phyloP scores from a whole-genome alignment of 768 basidiomycete species.

The Nevesoporus exiguus region DNA sequence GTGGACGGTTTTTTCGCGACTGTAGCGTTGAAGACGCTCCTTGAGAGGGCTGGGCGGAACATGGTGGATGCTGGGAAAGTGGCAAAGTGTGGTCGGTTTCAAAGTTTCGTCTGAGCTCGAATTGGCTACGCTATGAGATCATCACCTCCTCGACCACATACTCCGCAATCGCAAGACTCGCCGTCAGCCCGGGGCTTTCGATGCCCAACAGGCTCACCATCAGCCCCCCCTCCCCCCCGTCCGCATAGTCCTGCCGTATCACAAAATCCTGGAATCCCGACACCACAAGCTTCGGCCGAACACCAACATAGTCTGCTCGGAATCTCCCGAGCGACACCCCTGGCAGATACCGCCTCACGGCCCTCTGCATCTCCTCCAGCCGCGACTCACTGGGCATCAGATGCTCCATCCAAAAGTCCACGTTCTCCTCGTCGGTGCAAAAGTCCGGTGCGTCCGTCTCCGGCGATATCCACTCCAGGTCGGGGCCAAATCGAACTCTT shows the following conservation, averaged over 20 bases:
- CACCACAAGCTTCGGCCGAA: constrained; percentile 82
- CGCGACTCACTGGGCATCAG: constrained; percentile 62
- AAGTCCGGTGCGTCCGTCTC: constrained; percentile 32
- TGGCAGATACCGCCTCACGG: constrained; percentile 75
- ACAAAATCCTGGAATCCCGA: constrained; percentile 88
- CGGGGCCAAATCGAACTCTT: constrained; percentile 88
- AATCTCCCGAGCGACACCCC: constrained; percentile 56
- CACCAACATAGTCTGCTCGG: constrained; percentile 78
- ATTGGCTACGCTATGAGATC: constrained; percentile 3
- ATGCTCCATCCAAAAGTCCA: constrained; percentile 74
- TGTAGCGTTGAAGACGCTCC: constrained; percentile 42
- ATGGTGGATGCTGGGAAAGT: constrained; percentile 46
- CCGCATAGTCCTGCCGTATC: constrained; percentile 60
- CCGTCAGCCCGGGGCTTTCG: constrained; percentile 90
- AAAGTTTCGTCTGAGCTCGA: constrained; percentile 23
- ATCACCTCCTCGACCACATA: constrained; percentile 62
- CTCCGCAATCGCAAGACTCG: constrained; percentile 84
- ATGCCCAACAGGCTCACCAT: constrained; percentile 90
- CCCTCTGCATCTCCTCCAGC: constrained; percentile 61
- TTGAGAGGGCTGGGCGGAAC: constrained; percentile 63
- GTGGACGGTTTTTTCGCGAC: constrained; percentile 43
- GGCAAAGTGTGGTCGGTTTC: constrained; percentile 2
- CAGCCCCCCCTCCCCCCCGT: constrained; percentile 28
- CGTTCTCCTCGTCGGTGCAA: constrained; percentile 39
- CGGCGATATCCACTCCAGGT: constrained; percentile 81